Evolutionary conservation across 2,329 filamentous ascomycete genomes (phyloP).

Genomic region (Aspergillus fischeri): DNA sequence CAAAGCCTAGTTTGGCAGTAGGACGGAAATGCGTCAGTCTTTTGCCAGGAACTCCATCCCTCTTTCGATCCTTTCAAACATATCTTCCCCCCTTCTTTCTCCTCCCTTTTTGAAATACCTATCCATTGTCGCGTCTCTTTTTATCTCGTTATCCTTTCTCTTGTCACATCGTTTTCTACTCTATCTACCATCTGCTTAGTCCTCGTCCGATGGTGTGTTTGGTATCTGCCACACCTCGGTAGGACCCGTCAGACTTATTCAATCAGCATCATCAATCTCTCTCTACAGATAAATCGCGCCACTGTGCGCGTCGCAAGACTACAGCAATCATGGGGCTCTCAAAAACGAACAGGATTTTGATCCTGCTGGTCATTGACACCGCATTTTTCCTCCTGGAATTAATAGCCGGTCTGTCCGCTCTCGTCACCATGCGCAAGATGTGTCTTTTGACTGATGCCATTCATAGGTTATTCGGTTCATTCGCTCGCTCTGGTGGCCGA

Average conservation of each 20-base stretch:
- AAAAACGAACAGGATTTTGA: slow-evolving; percentile 85
- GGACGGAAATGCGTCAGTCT: not conserved
- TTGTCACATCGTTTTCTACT: not conserved
- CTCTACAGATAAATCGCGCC: slow-evolving; percentile 19
- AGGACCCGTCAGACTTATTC: not conserved
- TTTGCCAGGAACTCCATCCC: not conserved
- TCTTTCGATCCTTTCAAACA: not conserved
- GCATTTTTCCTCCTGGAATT: slow-evolving; percentile 89
- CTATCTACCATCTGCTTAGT: not conserved
- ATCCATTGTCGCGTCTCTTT: not conserved
- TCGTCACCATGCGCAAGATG: not conserved
- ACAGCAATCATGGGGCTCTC: slow-evolving; percentile 69
- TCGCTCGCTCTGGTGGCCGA: slow-evolving; percentile 93
- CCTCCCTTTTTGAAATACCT: not conserved
- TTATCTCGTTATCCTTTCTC: not conserved
- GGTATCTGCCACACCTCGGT: not conserved
- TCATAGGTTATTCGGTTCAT: slow-evolving; percentile 70
- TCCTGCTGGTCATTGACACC: slow-evolving; percentile 86
- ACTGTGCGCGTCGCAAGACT: slow-evolving; percentile 20
- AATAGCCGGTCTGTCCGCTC: slow-evolving; percentile 55
- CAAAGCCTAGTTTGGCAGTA: not conserved
- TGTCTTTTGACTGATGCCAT: slow-evolving; percentile 8
- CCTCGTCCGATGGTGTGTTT: not conserved
- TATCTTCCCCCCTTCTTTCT: not conserved
- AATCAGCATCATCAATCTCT: not conserved